These are phyloP conservation scores for Candolleomyces eurysporus DNA, from an alignment of 768 basidiomycete species.

Conservation along the genomic window DNA sequence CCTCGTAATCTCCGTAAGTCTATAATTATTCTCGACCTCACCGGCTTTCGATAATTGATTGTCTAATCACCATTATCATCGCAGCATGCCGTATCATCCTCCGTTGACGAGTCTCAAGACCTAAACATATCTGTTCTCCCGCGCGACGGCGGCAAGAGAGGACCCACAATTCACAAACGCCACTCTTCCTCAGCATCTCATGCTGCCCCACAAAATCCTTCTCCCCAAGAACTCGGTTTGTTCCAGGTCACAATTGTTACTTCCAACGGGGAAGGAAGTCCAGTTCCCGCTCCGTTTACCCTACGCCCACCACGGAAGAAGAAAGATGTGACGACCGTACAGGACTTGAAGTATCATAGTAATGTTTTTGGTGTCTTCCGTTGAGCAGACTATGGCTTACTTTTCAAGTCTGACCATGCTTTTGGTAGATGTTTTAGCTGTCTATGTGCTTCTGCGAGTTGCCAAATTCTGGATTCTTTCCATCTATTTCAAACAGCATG, in stretches of 20 bases:
- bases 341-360: not conserved
- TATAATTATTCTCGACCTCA: not conserved
- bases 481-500: too few species aligned
- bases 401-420: too few species aligned
- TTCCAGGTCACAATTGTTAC: not conserved
- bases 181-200: not conserved
- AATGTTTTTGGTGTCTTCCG: too few species aligned
- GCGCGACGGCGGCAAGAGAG: too few species aligned
- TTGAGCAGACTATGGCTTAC: too few species aligned
- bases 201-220: not conserved
- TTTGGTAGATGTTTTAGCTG: too few species aligned
- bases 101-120: not conserved
- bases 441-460: too few species aligned
- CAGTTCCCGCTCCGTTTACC: not conserved
- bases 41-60: not conserved
- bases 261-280: not conserved
- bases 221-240: not conserved
- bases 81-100: not conserved
- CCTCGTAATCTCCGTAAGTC: conserved; percentile 1
- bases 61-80: not conserved
- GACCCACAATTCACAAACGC: not conserved
- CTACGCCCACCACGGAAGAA: not conserved
- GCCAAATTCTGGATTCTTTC: too few species aligned
- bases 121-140: not conserved
- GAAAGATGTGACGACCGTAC: not conserved